A percentile compares a stretch with the other conserved stretches of the same genome.
Evolutionary conservation across 331 rosid genomes (phyloP).

Genomic region (Malus hybrid): DNA sequence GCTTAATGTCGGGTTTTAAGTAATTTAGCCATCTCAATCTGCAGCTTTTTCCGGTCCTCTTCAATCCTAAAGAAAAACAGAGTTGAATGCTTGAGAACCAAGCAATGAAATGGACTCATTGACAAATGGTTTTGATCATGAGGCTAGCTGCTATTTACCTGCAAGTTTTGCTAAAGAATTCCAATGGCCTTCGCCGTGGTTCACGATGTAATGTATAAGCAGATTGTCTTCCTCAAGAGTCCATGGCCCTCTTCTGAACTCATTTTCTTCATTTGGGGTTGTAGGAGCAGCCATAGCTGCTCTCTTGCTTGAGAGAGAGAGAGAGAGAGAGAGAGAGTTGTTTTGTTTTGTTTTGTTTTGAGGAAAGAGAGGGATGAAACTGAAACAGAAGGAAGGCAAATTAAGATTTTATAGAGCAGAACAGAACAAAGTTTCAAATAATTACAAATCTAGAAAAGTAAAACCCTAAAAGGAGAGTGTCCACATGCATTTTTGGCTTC

Average conservation of each 20-base stretch:
- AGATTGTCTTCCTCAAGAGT: constrained; percentile 86
- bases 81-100: background rate
- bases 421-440: constrained; percentile 9
- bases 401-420: constrained; percentile 25
- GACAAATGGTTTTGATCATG: background rate
- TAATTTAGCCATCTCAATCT: constrained; percentile 91
- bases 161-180: constrained; percentile 76
- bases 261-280: constrained; percentile 41
- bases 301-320: background rate
- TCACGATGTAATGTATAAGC: constrained; percentile 69
- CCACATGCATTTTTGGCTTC: constrained; percentile 22
- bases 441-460: constrained; percentile 1
- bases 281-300: constrained; percentile 41
- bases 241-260: constrained; percentile 87
- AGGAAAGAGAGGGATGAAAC: constrained; percentile 16
- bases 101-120: background rate
- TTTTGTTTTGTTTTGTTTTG: background rate
- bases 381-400: constrained; percentile 1
- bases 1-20: constrained; percentile 85
- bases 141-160: constrained; percentile 22
- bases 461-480: constrained; percentile 16
- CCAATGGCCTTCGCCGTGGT: constrained; percentile 95
- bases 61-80: constrained; percentile 46
- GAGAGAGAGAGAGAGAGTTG: background rate
- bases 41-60: constrained; percentile 96